A percentile compares a stretch with the other conserved stretches of the same genome.
Evolutionary conservation across 768 basidiomycete genomes (phyloP).

Genomic region (Lactarius psammicola): DNA sequence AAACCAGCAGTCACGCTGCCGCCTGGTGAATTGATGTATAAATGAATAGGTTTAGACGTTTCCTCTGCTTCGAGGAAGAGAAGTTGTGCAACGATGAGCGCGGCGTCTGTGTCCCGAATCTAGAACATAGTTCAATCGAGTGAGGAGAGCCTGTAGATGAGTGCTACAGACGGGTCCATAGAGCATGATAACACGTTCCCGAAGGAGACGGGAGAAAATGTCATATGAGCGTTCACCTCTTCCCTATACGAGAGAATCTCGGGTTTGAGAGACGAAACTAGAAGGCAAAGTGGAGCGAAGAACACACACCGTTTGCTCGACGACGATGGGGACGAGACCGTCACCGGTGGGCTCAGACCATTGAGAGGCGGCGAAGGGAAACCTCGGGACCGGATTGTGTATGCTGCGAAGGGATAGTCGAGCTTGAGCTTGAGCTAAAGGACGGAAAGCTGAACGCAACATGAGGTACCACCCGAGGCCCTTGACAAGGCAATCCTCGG

Average conservation of each 20-base stretch:
- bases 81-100: constrained; percentile 85
- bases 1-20: constrained; percentile 96
- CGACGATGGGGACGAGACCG: constrained; percentile 84
- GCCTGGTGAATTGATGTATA: constrained; percentile 97
- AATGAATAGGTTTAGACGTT: constrained; percentile 87
- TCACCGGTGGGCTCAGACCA: constrained; percentile 46
- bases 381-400: constrained; percentile 30
- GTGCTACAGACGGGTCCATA: constrained; percentile 73
- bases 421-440: constrained; percentile 8
- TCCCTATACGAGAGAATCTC: constrained; percentile 45
- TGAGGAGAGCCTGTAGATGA: not conserved
- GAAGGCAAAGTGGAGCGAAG: constrained; percentile 8
- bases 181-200: constrained; percentile 94
- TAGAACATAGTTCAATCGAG: constrained; percentile 35
- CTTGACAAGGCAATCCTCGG: not conserved
- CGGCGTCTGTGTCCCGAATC: constrained; percentile 90
- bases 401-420: constrained; percentile 3
- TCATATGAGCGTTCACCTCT: constrained; percentile 91
- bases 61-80: constrained; percentile 97
- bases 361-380: constrained; percentile 47
- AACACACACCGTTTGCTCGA: constrained; percentile 83
- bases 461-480: constrained; percentile 26
- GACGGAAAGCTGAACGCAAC: constrained; percentile 34
- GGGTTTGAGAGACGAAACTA: constrained; percentile 14
- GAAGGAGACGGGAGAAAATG: constrained; percentile 89